Percentiles rank a stretch among this genome's conserved stretches.
These are phyloP conservation scores for Pistacia integerrima DNA, from an alignment of 345 rosid species.

Conservation along the genomic window DNA sequence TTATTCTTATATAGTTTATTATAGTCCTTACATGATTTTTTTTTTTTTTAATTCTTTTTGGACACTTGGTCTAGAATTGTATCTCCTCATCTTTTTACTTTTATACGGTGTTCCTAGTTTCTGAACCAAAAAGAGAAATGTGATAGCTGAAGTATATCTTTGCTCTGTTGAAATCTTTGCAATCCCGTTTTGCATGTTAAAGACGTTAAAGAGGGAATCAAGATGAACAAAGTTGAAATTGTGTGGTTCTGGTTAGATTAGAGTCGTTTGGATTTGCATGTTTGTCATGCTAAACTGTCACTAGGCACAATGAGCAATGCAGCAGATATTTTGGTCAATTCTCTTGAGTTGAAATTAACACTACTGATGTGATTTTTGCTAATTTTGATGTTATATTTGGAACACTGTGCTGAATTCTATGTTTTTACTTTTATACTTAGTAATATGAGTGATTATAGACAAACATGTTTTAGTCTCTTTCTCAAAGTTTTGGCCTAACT, in stretches of 20 bases:
- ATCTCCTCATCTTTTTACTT: no score
- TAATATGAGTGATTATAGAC: neutral
- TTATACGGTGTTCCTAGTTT: no score
- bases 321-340: neutral
- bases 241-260: neutral
- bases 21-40: no score
- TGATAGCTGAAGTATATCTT: neutral
- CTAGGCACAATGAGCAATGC: neutral
- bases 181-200: neutral
- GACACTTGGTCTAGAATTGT: no score
- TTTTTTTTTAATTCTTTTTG: no score
- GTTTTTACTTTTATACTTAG: neutral
- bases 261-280: neutral
- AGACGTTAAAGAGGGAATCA: neutral
- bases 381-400: neutral
- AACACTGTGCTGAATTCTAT: neutral
- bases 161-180: neutral
- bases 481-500: neutral
- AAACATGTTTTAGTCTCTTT: neutral
- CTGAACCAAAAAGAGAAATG: neutral
- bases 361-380: conserved; percentile 4
- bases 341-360: neutral
- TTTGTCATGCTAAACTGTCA: neutral
- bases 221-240: neutral
- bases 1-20: no score